phyloP scores from a whole-genome alignment of 345 rosid genomes.

The Murraya koenigii region DNA sequence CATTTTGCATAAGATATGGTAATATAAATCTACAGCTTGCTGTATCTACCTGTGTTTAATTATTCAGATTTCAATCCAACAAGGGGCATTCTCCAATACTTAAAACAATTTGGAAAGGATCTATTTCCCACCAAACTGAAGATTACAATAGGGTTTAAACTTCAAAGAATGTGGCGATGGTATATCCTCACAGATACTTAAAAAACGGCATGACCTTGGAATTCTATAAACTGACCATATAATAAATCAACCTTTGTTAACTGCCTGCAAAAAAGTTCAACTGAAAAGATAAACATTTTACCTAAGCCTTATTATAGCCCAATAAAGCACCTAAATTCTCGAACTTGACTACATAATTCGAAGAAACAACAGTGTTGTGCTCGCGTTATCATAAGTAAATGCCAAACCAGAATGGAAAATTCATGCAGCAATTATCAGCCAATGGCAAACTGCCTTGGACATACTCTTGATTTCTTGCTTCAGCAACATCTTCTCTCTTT shows the following conservation, averaged over 20 bases:
- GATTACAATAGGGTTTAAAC: neutral
- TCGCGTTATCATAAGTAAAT: neutral
- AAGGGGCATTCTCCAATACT: neutral
- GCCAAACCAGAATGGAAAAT: neutral
- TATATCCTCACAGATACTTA: neutral
- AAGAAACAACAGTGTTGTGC: neutral
- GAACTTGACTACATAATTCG: neutral
- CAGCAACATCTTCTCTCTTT: neutral
- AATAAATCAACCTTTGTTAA: neutral
- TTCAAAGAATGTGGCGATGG: neutral
- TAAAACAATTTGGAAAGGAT: neutral
- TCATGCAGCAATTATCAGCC: neutral
- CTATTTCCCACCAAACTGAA: constrained; percentile 2
- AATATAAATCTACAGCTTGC: neutral
- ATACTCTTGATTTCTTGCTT: constrained; percentile 5
- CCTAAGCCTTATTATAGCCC: no score
- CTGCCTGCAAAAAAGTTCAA: neutral
- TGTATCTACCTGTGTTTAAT: neutral
- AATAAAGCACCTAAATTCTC: neutral
- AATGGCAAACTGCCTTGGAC: neutral
- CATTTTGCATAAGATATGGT: neutral
- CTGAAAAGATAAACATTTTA: neutral
- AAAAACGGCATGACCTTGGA: neutral
- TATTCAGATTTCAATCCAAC: neutral
- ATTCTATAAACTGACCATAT: neutral